Conservation (phyloP, 192 early-diverging fungal genomes). For the Umbelopsis vinacea region DNA sequence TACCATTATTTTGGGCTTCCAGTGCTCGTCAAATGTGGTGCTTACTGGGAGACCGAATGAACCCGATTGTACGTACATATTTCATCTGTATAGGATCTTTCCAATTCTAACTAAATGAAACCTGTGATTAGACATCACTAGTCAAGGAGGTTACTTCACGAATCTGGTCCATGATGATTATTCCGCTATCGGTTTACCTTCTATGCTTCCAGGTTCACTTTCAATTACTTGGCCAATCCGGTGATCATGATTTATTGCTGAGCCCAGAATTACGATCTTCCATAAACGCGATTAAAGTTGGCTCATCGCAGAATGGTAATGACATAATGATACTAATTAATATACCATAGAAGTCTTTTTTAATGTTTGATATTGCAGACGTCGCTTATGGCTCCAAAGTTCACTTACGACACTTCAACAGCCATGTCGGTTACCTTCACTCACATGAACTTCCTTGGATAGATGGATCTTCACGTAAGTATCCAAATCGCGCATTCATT, state of each 20-base stretch:
- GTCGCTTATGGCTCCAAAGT: conserved; percentile 72
- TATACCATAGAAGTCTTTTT: background rate
- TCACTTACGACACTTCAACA: conserved; percentile 67
- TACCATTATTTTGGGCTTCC: conserved; percentile 84
- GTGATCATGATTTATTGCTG: conserved; percentile 93
- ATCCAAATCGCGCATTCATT: background rate
- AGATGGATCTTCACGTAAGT: conserved; percentile 73
- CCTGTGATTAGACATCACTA: conserved; percentile 17
- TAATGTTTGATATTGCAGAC: conserved; percentile 45
- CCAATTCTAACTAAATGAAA: background rate
- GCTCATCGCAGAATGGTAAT: conserved; percentile 50
- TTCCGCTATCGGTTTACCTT: conserved; percentile 84
- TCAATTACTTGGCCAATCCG: conserved; percentile 67
- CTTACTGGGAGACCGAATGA: conserved; percentile 68
- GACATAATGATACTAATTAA: background rate
- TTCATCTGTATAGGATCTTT: background rate
- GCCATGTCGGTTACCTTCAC: conserved; percentile 81
- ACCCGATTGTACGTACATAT: conserved; percentile 30
- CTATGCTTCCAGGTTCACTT: conserved; percentile 92
- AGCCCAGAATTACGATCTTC: conserved; percentile 86
- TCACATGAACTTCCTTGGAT: conserved; percentile 72
- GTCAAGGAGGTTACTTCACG: conserved; percentile 79
- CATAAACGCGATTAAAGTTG: conserved; percentile 70
- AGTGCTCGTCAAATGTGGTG: conserved; percentile 84
- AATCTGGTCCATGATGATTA: conserved; percentile 73